Conservation (phyloP, 2,329 filamentous ascomycete genomes). For the Exserohilum turcica region DNA sequence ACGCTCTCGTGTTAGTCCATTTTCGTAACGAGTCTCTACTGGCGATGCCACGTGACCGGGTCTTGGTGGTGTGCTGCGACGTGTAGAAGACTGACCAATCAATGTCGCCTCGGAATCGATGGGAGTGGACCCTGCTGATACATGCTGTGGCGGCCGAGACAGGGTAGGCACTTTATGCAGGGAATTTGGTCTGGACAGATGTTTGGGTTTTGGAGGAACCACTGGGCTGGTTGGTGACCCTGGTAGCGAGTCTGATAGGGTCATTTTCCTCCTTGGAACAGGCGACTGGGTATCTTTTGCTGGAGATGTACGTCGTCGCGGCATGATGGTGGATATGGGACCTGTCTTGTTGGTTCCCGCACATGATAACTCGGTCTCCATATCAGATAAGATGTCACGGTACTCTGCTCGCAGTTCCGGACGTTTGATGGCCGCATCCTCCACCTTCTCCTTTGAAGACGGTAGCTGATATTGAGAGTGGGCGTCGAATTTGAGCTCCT, state of each 20-base stretch:
- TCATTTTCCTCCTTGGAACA: conserved; percentile 24
- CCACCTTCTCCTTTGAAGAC: conserved; percentile 14
- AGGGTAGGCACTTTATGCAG: conserved; percentile 22
- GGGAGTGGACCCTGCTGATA: conserved; percentile 20
- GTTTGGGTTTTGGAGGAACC: conserved; percentile 19
- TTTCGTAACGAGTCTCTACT: conserved; percentile 3
- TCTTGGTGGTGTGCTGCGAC: conserved; percentile 12
- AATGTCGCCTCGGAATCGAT: conserved; percentile 38
- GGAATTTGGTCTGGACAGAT: conserved; percentile 22
- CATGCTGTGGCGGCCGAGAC: conserved; percentile 10
- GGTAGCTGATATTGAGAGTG: conserved; percentile 41
- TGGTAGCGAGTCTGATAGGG: conserved; percentile 17
- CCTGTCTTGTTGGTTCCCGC: conserved; percentile 26
- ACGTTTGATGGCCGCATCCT: conserved; percentile 10
- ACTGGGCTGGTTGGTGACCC: conserved; percentile 19
- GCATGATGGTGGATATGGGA: conserved; percentile 15
- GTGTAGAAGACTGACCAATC: conserved; percentile 26
- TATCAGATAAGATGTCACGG: conserved; percentile 34
- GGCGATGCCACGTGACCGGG: conserved; percentile 7
- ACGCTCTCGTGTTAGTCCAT: background rate
- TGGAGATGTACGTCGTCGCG: conserved; percentile 30
- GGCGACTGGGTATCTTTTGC: conserved; percentile 23
- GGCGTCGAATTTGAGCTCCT: conserved; percentile 39
- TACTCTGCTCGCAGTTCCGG: conserved; percentile 26
- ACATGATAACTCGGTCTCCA: conserved; percentile 36